Evolutionary conservation across 192 early-diverging fungal species (phyloP).

Genomic region (Coemansia biformis): DNA sequence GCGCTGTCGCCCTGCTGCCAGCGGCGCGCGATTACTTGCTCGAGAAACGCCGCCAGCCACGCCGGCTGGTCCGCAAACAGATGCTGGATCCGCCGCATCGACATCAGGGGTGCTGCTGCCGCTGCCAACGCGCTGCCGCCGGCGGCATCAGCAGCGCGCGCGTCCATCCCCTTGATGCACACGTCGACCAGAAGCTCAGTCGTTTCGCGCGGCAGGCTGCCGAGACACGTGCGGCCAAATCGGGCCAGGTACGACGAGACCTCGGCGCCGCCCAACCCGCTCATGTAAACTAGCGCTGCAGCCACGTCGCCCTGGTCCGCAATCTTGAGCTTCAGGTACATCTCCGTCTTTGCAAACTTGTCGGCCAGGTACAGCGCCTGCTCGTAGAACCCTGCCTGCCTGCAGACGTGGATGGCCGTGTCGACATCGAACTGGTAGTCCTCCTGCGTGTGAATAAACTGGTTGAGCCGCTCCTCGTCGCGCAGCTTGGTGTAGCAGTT

Average conservation of each 20-base stretch:
- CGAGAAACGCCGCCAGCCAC: conserved; percentile 77
- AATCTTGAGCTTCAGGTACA: conserved; percentile 83
- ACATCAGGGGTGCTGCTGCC: conserved; percentile 5
- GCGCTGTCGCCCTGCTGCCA: conserved; percentile 49
- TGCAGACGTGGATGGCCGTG: conserved; percentile 89
- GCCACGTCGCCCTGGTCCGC: conserved; percentile 81
- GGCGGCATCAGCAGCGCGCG: conserved; percentile 7
- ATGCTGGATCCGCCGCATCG: conserved; percentile 73
- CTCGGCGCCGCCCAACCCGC: conserved; percentile 38
- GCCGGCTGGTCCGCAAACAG: conserved; percentile 81
- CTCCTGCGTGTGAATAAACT: conserved; percentile 77
- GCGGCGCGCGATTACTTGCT: conserved; percentile 72
- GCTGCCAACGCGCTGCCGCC: not conserved
- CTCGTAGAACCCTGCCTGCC: conserved; percentile 82
- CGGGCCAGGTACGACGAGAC: conserved; percentile 32
- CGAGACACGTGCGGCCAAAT: conserved; percentile 42
- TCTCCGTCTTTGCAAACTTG: conserved; percentile 73
- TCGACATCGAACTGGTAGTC: conserved; percentile 89
- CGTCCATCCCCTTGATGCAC: conserved; percentile 39
- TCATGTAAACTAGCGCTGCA: conserved; percentile 73
- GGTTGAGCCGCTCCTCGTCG: conserved; percentile 76
- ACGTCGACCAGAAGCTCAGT: conserved; percentile 44
- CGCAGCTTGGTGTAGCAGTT: conserved; percentile 97
- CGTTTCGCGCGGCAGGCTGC: conserved; percentile 36
- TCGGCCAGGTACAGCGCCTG: conserved; percentile 90